Evolutionary conservation across 768 basidiomycete genomes (phyloP).

Genomic region (Mycena rebaudengoi): DNA sequence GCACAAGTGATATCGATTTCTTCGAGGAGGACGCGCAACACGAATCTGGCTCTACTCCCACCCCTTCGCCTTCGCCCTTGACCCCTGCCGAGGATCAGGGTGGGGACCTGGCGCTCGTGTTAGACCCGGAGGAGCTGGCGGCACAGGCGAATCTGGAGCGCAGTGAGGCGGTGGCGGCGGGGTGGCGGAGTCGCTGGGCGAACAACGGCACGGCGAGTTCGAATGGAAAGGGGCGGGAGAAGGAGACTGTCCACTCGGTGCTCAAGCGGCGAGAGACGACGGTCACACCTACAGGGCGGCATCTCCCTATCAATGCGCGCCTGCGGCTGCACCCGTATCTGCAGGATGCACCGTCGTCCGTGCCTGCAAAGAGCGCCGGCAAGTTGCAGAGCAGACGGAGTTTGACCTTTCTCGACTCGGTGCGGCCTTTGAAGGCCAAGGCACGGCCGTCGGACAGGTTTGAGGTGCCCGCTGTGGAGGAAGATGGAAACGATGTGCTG

Average conservation of each 20-base stretch:
- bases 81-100: slow-evolving; percentile 35
- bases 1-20: slow-evolving; percentile 55
- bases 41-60: slow-evolving; percentile 34
- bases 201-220: slow-evolving; percentile 37
- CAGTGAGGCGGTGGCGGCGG: slow-evolving; percentile 54
- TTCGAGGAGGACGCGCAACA: slow-evolving; percentile 38
- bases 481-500: slow-evolving; percentile 5
- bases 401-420: slow-evolving; percentile 31
- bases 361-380: slow-evolving; percentile 1
- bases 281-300: slow-evolving; percentile 52
- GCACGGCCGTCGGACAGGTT: slow-evolving; percentile 2
- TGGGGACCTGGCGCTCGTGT: slow-evolving; percentile 33
- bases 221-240: slow-evolving; percentile 48
- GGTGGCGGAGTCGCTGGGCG: slow-evolving; percentile 65
- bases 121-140: slow-evolving; percentile 37
- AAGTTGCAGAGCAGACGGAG: slow-evolving; percentile 32
- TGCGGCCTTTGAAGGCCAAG: slow-evolving; percentile 4
- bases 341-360: slow-evolving; percentile 24
- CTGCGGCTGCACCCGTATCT: slow-evolving; percentile 30
- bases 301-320: slow-evolving; percentile 32
- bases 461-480: background rate
- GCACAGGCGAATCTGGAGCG: slow-evolving; percentile 38
- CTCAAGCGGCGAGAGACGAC: slow-evolving; percentile 55
- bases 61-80: slow-evolving; percentile 33
- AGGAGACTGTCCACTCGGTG: slow-evolving; percentile 26